Conservation (phyloP, 305 asterid species). For the Monarda citriodora region DNA sequence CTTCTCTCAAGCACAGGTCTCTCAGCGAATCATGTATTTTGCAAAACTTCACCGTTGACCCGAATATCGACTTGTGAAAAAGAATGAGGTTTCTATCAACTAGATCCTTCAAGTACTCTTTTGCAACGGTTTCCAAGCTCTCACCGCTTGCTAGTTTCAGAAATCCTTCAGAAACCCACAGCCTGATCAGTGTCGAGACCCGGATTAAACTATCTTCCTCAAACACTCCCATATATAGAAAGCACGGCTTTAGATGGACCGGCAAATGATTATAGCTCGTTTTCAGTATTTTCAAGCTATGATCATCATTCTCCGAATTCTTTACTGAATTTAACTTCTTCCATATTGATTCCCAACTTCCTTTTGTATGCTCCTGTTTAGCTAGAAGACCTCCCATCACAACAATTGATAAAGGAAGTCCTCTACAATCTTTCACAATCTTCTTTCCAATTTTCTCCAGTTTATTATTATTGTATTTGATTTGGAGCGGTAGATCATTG, state of each 20-base stretch:
- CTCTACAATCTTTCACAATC: constrained; percentile 15
- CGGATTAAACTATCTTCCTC: background rate
- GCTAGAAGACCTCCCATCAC: constrained; percentile 22
- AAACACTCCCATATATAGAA: constrained; percentile 2
- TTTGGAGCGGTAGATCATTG: too few species aligned
- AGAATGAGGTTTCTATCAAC: constrained; percentile 12
- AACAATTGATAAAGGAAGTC: background rate
- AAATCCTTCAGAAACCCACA: constrained; percentile 20
- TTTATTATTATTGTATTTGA: too few species aligned
- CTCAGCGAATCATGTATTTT: constrained; percentile 23
- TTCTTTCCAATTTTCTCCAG: constrained; percentile 11
- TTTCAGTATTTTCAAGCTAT: constrained; percentile 12
- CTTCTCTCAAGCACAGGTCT: constrained; percentile 24
- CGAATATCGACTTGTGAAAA: background rate
- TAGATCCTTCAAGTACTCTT: constrained; percentile 5
- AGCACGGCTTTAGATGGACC: constrained; percentile 5
- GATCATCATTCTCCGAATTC: constrained; percentile 13
- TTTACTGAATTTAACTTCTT: background rate
- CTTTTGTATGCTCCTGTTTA: background rate
- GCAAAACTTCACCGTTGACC: constrained; percentile 4
- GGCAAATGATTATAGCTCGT: constrained; percentile 15
- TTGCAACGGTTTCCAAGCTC: background rate
- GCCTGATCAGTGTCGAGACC: background rate
- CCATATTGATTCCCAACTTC: constrained; percentile 2
- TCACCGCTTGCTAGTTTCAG: background rate